Evolutionary conservation across 148 eudicot genomes (phyloP).

Genomic region (Dysphania ambrosioides): DNA sequence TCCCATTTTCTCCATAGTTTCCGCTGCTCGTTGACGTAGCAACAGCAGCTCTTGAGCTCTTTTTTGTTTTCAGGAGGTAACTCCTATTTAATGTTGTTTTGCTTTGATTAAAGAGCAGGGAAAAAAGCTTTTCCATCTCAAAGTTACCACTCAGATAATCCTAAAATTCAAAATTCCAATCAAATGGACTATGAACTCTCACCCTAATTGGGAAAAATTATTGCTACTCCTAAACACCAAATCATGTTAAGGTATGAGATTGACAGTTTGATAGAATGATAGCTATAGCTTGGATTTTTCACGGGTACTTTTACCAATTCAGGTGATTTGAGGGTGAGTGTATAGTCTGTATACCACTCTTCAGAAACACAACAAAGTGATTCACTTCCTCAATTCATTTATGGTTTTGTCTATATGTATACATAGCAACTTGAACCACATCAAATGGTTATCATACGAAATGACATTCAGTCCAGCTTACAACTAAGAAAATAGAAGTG

Average conservation of each 20-base stretch:
- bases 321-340: neutral
- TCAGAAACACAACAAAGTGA: too few species aligned
- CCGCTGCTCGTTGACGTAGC: neutral
- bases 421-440: neutral
- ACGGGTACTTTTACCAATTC: too few species aligned
- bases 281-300: too few species aligned
- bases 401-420: too few species aligned
- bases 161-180: neutral
- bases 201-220: neutral
- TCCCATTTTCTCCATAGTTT: neutral
- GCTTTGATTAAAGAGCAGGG: constrained; percentile 5
- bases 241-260: neutral
- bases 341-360: too few species aligned
- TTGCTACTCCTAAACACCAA: neutral
- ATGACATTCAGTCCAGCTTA: neutral
- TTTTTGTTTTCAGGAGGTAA: neutral
- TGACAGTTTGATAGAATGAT: too few species aligned
- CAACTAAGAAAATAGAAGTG: neutral
- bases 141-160: neutral
- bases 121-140: neutral
- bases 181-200: neutral
- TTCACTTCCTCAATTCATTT: too few species aligned
- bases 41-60: constrained; percentile 2
- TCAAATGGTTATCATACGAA: neutral
- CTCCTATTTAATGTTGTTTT: neutral